phyloP scores from a whole-genome alignment of 2,329 filamentous ascomycete species.

The Claviceps fusiformis region DNA sequence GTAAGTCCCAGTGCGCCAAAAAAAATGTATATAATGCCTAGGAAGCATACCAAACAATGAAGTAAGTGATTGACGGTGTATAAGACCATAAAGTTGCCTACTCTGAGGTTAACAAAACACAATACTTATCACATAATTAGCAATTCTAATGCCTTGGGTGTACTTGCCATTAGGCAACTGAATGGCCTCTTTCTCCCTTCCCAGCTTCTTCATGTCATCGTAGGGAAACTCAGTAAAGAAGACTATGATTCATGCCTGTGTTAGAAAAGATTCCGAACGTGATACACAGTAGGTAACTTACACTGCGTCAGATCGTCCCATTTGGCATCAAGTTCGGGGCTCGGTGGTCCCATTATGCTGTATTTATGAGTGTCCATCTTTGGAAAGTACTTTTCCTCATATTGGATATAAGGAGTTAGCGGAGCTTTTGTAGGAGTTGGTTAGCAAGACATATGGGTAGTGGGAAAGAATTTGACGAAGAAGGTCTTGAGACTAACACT shows the following conservation, averaged over 20 bases:
- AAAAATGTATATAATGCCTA: not conserved
- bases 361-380: not conserved
- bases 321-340: not conserved
- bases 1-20: not conserved
- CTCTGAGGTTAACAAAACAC: not conserved
- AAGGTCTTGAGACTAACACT: not conserved
- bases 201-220: not conserved
- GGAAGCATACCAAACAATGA: not conserved
- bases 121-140: too few species aligned
- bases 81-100: not conserved
- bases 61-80: not conserved
- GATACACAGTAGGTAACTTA: not conserved
- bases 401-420: not conserved
- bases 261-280: not conserved
- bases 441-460: not conserved
- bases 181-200: not conserved
- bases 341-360: not conserved
- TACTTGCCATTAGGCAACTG: not conserved
- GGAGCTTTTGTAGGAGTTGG: not conserved
- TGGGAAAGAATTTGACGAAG: too few species aligned
- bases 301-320: not conserved
- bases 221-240: conserved; percentile 1
- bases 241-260: not conserved
- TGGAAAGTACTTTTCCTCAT: not conserved
- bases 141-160: too few species aligned